Base-by-base conservation (phyloP, 2,329 filamentous ascomycete genomes). In the Cladophialophora bantiana region DNA sequence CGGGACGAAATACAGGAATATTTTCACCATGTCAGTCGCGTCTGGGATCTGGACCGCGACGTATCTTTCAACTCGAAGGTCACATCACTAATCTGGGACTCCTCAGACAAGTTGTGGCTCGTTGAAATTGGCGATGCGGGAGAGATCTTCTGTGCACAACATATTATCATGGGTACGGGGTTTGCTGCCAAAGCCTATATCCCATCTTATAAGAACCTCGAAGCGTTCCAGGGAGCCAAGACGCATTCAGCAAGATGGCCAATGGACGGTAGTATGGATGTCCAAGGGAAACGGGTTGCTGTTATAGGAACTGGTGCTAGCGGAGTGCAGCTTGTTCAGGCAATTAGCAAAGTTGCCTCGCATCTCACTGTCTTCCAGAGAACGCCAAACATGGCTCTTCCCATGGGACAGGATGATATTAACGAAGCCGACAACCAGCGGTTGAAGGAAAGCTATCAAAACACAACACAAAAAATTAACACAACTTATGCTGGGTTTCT, bases 381-480 rank as follows among this genome's bases (percentile, higher is more conserved):
- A 15, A 90, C 87, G 0, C 88, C 89, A 0, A 91, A 90, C 70
- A 77, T 88, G 6, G 85, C 85, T 0, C 73, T 90, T 0, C 87
- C 88, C 0, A 89, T 90, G 86, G 78, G 81, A 2, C 64, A 78
- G 0, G 75, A 88, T 36, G 35, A 45, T n/a, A 31, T 62, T n/a
- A 79, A 82, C 63, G 82, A 85, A 38, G 35, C 10, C 5, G 45
- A 42, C 20, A 59, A 59, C 12, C 40, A 48, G 38, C 32, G 34
- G 36, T 7, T 0, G 72, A 53, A 53, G 20, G 34, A 57, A n/a
- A 86, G 0, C 50, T 63, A 42, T 32, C 55, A 26, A n/a, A 42
- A 61, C 4, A 53, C 50, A 13, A 32, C 34, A 32, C 35, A 59
- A 12, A 32, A 45, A 15, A 54, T 42, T 7, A 12, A 3, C 35